Percentiles rank a stretch among this genome's conserved stretches.
phyloP scores from a whole-genome alignment of 129 eudicot species.

The Tanacetum coccineum region DNA sequence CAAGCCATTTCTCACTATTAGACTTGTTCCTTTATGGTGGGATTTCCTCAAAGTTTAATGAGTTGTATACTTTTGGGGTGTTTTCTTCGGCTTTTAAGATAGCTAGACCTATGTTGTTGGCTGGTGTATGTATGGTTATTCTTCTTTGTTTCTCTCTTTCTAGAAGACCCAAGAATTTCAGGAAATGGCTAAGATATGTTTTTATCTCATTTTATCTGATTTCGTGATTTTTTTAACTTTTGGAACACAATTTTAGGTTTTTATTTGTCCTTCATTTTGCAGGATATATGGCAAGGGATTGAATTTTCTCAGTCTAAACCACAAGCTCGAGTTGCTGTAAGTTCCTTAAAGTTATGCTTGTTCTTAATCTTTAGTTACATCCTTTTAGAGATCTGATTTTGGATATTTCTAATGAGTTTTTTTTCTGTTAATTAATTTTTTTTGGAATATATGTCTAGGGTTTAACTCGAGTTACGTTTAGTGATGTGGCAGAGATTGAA shows the following conservation, averaged over 20 bases:
- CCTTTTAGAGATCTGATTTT: conserved; percentile 13
- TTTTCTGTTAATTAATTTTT: too few relatives aligned
- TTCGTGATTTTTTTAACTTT: not conserved
- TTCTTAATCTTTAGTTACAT: conserved; percentile 8
- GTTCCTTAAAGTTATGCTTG: conserved; percentile 25
- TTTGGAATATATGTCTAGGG: conserved; percentile 43
- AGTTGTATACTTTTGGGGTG: conserved; percentile 46
- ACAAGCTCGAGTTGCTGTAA: conserved; percentile 96
- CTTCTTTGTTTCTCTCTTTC: conserved; percentile 81
- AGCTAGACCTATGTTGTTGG: conserved; percentile 42
- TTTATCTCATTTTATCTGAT: not conserved
- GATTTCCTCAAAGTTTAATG: conserved; percentile 40
- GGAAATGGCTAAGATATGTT: conserved; percentile 62
- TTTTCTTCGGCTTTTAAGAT: conserved; percentile 38
- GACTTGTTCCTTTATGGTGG: conserved; percentile 57
- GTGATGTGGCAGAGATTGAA: conserved; percentile 93
- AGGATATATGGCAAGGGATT: conserved; percentile 99
- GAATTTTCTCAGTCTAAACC: conserved; percentile 94
- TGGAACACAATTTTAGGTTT: not conserved
- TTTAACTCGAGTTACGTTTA: conserved; percentile 87
- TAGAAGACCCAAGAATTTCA: conserved; percentile 77
- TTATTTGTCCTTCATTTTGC: conserved; percentile 27
- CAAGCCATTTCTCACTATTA: conserved; percentile 42
- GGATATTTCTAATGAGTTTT: not conserved
- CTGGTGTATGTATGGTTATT: conserved; percentile 52